Base-by-base conservation (phyloP, 1,284 basidiomycete genomes). In the Ganoderma multipileum region DNA sequence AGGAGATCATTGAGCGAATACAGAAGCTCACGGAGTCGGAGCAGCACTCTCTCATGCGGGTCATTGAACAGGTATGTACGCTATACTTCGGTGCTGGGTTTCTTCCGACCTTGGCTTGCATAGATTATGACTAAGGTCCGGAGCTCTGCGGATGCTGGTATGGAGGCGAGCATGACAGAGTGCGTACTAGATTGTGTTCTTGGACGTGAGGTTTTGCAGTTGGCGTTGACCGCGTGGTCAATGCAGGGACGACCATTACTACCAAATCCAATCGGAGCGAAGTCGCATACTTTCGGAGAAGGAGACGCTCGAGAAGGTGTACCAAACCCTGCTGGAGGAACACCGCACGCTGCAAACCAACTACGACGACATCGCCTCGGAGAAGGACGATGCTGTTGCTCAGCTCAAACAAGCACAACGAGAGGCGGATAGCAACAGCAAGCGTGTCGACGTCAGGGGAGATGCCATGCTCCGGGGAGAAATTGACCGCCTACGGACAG, bases 41-140 rank as follows among this genome's bases (percentile, higher is more conserved):
- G 75, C 95, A 97, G 80, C 91, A 94, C 80, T 83, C 89, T 76
- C 81, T 95, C 67, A 94, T 96, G 95, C 91, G 87, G 80, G 90
- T 93, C 65, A 95, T 95, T 70, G 94, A 95, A 80, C 90, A 93
- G 85, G 93, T 91, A 16, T 26, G 54, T 54, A 20, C 58, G 16
- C 30, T 14, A 6, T 33, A n/a, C 8, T 28, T 23, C 5, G 3
- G 20, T 1, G 38, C 5, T 30, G 30, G 26, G n/a, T 4, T 39
- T 57, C 11, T 18, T n/a, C 58, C 36, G 62, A 58, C 36, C 20
- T 28, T 30, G 20, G 8, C 9, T 3, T 11, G 65, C 20, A 5
- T 72, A 94, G 92, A 88, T 94, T 54, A 95, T 94, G 90, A 84
- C 85, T 20, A 93, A 89, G 76, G 87, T 92, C 70, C 84, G 83